Evolutionary conservation across 2,329 filamentous ascomycete species (phyloP).

Genomic region (Aspergillus awamori): DNA sequence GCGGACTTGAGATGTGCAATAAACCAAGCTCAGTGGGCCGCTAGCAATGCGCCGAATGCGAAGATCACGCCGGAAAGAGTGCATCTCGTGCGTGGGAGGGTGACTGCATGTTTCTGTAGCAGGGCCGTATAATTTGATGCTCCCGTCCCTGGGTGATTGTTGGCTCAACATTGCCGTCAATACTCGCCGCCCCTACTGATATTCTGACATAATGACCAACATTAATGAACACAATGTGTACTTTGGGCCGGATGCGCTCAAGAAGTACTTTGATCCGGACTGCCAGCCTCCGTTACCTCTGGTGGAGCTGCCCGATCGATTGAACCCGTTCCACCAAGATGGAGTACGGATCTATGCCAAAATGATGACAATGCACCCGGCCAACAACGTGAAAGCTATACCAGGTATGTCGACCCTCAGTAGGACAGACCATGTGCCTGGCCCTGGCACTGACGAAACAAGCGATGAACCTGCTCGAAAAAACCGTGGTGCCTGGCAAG

Average conservation of each 20-base stretch:
- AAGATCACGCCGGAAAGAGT: not conserved
- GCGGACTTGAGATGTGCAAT: not conserved
- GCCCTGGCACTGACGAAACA: not conserved
- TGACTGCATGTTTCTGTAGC: not conserved
- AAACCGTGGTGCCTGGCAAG: conserved; percentile 45
- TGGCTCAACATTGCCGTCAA: not conserved
- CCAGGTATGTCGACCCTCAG: conserved; percentile 40
- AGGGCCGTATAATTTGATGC: conserved; percentile 12
- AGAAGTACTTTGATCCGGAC: conserved; percentile 63
- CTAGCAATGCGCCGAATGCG: not conserved
- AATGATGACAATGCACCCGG: conserved; percentile 67
- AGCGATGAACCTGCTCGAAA: conserved; percentile 57
- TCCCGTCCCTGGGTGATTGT: conserved; percentile 11
- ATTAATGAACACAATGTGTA: conserved; percentile 57
- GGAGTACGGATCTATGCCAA: conserved; percentile 67
- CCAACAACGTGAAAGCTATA: conserved; percentile 67
- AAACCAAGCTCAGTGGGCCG: not conserved
- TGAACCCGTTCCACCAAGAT: conserved; percentile 62
- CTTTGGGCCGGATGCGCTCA: conserved; percentile 59
- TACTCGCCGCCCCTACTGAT: not conserved
- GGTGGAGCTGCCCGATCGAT: conserved; percentile 60
- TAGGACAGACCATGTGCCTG: not conserved
- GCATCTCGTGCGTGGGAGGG: conserved; percentile 1
- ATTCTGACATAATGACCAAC: conserved; percentile 26
- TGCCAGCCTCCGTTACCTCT: conserved; percentile 61